Percentiles rank a stretch among this genome's conserved stretches.
phyloP scores from a whole-genome alignment of 2,329 filamentous ascomycete genomes.

The Harringtonia lauricola region DNA sequence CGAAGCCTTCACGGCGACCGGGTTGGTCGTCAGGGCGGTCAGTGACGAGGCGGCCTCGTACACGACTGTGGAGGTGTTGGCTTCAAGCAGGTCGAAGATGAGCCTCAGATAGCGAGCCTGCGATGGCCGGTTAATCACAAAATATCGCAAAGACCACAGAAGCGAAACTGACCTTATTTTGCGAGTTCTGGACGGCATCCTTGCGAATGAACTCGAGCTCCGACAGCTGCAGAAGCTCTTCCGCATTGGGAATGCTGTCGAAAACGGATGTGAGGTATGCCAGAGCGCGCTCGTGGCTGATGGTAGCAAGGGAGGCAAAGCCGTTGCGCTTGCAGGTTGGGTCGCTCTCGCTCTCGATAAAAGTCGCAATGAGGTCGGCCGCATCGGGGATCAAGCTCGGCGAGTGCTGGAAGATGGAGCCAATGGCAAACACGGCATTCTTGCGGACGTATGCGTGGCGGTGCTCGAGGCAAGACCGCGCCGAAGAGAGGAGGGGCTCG shows the following conservation, averaged over 20 bases:
- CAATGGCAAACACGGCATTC: slow-evolving; percentile 90
- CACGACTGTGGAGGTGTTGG: slow-evolving; percentile 84
- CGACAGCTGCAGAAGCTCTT: slow-evolving; percentile 85
- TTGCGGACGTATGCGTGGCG: slow-evolving; percentile 96
- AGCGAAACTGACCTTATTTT: slow-evolving; percentile 80
- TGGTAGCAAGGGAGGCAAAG: slow-evolving; percentile 80
- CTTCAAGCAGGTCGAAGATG: slow-evolving; percentile 94
- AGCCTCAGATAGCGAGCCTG: slow-evolving; percentile 82
- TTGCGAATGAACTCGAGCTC: slow-evolving; percentile 97
- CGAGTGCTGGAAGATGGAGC: slow-evolving; percentile 85
- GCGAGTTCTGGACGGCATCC: slow-evolving; percentile 86
- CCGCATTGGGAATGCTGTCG: slow-evolving; percentile 85
- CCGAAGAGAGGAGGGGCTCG: slow-evolving; percentile 87
- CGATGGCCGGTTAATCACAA: no score
- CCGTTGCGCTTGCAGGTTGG: slow-evolving; percentile 96
- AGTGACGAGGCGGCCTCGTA: slow-evolving; percentile 96
- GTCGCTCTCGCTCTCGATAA: slow-evolving; percentile 85
- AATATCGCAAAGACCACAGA: no score
- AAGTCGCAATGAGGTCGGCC: slow-evolving; percentile 78
- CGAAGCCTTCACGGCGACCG: slow-evolving; percentile 93
- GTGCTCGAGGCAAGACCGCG: slow-evolving; percentile 86
- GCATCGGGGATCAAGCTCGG: slow-evolving; percentile 91
- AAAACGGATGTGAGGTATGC: slow-evolving; percentile 82
- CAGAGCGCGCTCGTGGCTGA: slow-evolving; percentile 87
- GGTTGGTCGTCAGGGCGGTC: slow-evolving; percentile 88